Evolutionary conservation across 176 grass and related monocot species (phyloP), one percentile per base, ranked within the genome.

Genomic region (Juncus inflexus): DNA sequence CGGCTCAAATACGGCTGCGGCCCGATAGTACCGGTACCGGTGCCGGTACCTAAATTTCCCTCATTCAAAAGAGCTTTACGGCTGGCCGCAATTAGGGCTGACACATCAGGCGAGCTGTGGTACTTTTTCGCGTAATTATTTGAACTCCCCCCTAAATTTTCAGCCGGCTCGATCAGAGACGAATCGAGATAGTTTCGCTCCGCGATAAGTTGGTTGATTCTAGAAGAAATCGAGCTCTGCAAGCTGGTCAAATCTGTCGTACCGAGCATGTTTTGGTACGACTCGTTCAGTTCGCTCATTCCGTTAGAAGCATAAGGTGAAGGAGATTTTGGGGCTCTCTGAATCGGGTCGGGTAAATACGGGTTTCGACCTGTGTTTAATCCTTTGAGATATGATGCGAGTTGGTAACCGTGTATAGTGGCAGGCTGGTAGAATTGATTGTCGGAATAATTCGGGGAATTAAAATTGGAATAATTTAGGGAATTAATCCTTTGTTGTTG

Each of bases 31-130:
- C 80, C 76, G n/a, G 67, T 9, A n/a, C 53, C 53, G 3, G 14
- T 71, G 58, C 68, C 68, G 12, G 68, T 41, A 74, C 85, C 80
- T 68, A 80, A 79, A 13, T 90, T 90, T 4, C 70, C 67, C 65
- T 94, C 89, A 11, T 94, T 90, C 74, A 90, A 76, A 39, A 73
- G 39, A 49, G 77, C 77, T 66, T 65, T 86, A 62, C 83, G 90
- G 66, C 37, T 86, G 73, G 95, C 86, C 74, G 95, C 80, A 78
- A 99, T 99, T 61, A 99, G 15, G 42, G 83, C 95, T 82, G 95
- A 99, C 67, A 99, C 84, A 66, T 99, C 95, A 57, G 95, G 95
- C 72, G 95, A 99, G 76, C 83, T 99, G 76, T 99, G 95, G 66
- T 99, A 99, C 76, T 99, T 99, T 84, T 99, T 99, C 73, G 89